Evolutionary conservation across 345 rosid species (phyloP).

Genomic region (Eucalyptus globulus): DNA sequence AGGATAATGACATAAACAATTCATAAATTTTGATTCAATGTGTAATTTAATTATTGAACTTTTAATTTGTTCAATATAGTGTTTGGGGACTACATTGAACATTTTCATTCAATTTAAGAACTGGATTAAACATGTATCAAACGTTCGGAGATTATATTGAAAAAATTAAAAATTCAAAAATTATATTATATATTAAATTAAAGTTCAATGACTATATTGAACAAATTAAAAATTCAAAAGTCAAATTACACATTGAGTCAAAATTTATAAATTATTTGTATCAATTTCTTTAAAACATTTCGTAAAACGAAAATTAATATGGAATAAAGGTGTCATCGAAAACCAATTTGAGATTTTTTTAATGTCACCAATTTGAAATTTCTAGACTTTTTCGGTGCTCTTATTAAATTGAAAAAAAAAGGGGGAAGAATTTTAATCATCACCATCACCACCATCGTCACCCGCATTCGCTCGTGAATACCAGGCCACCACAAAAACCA

Average conservation of each 20-base stretch:
- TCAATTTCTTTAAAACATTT: neutral
- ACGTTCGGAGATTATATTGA: accelerated
- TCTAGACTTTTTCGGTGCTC: neutral
- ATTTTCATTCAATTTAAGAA: accelerated
- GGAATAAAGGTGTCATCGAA: accelerated
- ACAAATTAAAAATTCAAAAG: accelerated
- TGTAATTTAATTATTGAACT: accelerated
- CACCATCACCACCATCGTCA: neutral
- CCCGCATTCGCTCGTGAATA: neutral
- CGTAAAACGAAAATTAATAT: accelerated
- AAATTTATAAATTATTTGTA: accelerated
- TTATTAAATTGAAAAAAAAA: neutral
- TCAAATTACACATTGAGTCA: accelerated
- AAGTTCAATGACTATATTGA: accelerated
- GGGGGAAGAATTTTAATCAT: neutral
- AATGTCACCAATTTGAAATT: neutral
- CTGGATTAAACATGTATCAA: accelerated
- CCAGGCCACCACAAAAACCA: neutral
- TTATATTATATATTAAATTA: accelerated
- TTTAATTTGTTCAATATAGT: accelerated
- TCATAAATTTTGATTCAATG: accelerated
- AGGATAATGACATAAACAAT: accelerated
- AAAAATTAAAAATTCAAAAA: accelerated
- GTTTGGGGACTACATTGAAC: accelerated
- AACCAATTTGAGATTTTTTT: neutral